Conservation (phyloP, 2,329 filamentous ascomycete species). For the Monosporascus sp. region DNA sequence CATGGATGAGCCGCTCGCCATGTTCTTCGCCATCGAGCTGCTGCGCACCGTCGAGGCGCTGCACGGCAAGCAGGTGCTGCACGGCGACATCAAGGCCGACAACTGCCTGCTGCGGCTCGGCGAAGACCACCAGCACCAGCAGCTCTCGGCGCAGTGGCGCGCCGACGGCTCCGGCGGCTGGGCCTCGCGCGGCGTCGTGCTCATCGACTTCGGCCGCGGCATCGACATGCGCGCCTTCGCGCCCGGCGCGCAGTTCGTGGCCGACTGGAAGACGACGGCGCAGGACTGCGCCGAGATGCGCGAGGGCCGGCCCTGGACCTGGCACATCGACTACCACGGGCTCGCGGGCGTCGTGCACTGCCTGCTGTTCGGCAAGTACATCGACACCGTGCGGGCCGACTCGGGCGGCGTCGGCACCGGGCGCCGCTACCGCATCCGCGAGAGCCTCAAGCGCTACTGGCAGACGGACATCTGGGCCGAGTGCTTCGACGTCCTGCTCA, state of each 20-base stretch:
- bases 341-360: conserved; percentile 83
- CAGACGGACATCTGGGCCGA: conserved; percentile 85
- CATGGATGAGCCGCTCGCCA: conserved; percentile 86
- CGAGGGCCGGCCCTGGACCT: conserved; percentile 91
- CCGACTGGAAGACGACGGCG: conserved; percentile 85
- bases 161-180: conserved; percentile 73
- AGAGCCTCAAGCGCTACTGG: conserved; percentile 91
- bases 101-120: conserved; percentile 89
- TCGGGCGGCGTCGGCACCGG: conserved; percentile 50
- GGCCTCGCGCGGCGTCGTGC: conserved; percentile 69
- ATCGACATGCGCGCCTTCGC: conserved; percentile 89
- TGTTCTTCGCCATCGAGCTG: conserved; percentile 93
- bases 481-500: conserved; percentile 80
- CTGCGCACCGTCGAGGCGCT: conserved; percentile 85
- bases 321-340: conserved; percentile 94
- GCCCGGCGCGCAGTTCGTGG: conserved; percentile 77
- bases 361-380: conserved; percentile 90
- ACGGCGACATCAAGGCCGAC: conserved; percentile 92
- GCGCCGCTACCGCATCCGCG: conserved; percentile 72
- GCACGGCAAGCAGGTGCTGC: conserved; percentile 72
- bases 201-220: conserved; percentile 92
- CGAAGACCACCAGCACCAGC: conserved; percentile 27
- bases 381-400: conserved; percentile 65
- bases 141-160: conserved; percentile 60
- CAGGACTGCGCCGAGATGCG: conserved; percentile 95